Evolutionary conservation across 257 asterid species (phyloP), one percentile per base, ranked within the genome.

Genomic region (Marsdenia floribunda): DNA sequence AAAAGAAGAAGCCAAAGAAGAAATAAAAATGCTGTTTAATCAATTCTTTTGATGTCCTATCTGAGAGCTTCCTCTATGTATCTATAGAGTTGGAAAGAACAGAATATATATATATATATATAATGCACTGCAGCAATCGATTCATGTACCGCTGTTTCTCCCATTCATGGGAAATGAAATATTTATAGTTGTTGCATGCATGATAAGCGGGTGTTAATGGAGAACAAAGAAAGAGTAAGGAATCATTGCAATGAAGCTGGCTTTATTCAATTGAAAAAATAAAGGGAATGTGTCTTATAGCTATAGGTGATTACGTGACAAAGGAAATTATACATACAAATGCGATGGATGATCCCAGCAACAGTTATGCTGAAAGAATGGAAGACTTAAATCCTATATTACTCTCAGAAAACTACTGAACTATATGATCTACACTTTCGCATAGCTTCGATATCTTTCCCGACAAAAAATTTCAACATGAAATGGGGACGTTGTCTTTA

Each of bases 321-420:
- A 38, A 55, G 15, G 10, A 63, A 70, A 54, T 71, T 44, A 79
- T 44, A 75, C 63, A 75, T 29, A n/a, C 49, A 44, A 26, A 6
- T 71, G 60, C 67, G 76, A 68, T 40, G 52, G 72, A 58, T 73
- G 58, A 38, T 13, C 38, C 22, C 67, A 5, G 18, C 10, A 9
- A 65, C 19, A 16, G 18, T 5, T 72, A 67, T 67, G 73, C 82
- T 73, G 79, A 70, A 70, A 74, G 60, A 57, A 81, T 46, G 49
- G 60, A 37, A 70, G 54, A 71, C 52, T 71, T 29, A 21, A 77
- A 55, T 2, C 59, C 78, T 72, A 49, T 61, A 37, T 66, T 58
- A 63, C 72, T 70, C 76, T 78, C 70, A 58, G 74, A 42, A 53
- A 52, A 73, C 53, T 82, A 72, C 68, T 64, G 66, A 11, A 16